A percentile compares a stretch with the other conserved stretches of the same genome.
phyloP scores from a whole-genome alignment of 2,329 filamentous ascomycete genomes.

The Colletotrichum graminicola region DNA sequence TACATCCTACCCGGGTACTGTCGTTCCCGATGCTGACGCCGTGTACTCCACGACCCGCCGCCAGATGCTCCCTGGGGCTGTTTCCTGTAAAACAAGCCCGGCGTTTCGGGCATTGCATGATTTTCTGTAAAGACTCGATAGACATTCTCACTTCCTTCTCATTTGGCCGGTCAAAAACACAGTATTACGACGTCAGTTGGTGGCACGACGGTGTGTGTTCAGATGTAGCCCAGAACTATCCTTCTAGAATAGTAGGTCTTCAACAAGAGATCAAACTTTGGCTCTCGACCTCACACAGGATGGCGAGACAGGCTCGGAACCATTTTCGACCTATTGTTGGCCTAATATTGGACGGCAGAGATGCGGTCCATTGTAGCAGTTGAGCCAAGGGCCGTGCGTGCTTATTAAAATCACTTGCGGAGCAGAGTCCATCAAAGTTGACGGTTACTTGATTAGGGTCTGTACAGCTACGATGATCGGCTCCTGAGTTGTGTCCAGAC shows the following conservation, averaged over 20 bases:
- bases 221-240: no score
- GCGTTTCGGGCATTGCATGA: not conserved
- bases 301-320: no score
- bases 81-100: not conserved
- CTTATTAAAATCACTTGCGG: not conserved
- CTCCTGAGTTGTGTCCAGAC: not conserved
- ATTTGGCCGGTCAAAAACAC: no score
- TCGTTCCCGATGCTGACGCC: no score
- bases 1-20: no score
- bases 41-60: no score
- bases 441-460: not conserved
- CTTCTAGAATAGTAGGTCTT: not conserved
- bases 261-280: not conserved
- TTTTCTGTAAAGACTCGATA: not conserved
- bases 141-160: not conserved
- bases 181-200: no score
- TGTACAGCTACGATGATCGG: not conserved
- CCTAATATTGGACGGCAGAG: not conserved
- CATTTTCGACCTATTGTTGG: not conserved
- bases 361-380: not conserved
- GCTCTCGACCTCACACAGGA: not conserved
- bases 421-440: not conserved
- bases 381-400: not conserved
- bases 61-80: no score
- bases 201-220: no score